Evolutionary conservation across 2,329 filamentous ascomycete genomes (phyloP).

Genomic region (Sclerotinia glacialis): DNA sequence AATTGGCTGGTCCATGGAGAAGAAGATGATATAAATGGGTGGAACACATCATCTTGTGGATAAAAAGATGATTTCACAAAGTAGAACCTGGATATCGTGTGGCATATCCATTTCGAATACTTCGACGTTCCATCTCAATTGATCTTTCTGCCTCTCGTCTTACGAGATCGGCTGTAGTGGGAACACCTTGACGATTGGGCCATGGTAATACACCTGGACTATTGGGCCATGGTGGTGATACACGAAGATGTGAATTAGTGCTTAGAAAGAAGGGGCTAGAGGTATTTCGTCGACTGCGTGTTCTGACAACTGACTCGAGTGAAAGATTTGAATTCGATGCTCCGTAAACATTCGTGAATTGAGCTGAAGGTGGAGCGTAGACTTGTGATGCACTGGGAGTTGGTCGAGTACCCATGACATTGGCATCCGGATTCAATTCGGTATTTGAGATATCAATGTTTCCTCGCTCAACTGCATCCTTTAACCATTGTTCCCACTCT

Average conservation of each 20-base stretch:
- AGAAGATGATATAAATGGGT: neutral
- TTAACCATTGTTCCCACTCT: constrained; percentile 73
- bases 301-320: neutral
- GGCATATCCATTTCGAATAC: neutral
- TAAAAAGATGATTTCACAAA: neutral
- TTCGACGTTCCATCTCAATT: neutral
- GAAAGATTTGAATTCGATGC: neutral
- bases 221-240: too few species aligned
- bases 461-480: constrained; percentile 65
- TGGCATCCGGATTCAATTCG: constrained; percentile 36
- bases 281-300: neutral
- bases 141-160: too few species aligned
- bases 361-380: neutral
- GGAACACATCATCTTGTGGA: neutral
- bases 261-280: neutral
- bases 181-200: too few species aligned
- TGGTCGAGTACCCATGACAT: constrained; percentile 41
- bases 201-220: too few species aligned
- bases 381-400: constrained; percentile 27
- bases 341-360: neutral
- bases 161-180: too few species aligned
- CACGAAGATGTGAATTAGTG: too few species aligned
- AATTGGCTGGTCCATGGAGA: neutral
- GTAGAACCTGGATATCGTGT: neutral
- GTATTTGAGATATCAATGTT: constrained; percentile 48